Base-by-base conservation (phyloP, 2,329 filamentous ascomycete genomes). In the Aspergillus sp. region DNA sequence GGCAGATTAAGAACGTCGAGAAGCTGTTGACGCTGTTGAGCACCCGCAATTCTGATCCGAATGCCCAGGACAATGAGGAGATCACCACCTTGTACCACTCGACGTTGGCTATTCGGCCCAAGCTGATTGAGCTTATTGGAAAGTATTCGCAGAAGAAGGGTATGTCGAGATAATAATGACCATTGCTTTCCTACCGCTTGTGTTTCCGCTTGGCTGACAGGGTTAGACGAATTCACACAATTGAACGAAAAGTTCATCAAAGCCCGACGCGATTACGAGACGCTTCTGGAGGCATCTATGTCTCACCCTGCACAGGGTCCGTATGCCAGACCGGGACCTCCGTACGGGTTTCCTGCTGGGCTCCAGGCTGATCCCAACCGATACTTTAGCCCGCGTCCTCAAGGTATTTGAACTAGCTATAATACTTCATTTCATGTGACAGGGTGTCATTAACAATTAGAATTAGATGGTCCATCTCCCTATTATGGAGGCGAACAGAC, bases 221-320 rank as follows among this genome's bases (percentile, higher is more conserved):
- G 39, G 41, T 7, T 54, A 94, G 93, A 98, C 69, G 93, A 98
- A 67, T 97, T 98, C 63, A 96, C 93, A 2, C 91, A 97, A 65
- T 75, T 98, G 52, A 98, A 98, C 62, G 93, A 98, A 68, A 97
- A 97, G 72, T 98, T 98, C 68, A 97, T 98, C 76, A 98, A 98
- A 70, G 93, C 93, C 41, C 84, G 93, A 54, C 81, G 91, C 59
- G 93, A 98, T 69, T 98, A 98, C 65, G 93, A 98, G 70, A 83
- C 87, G 29, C 77, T 98, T n/a, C 75, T 98, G 19, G 93, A 98
- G 68, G 86, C 88, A 12, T 97, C 91, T 47, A 97, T 98, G 91
- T 83, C 90, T 1, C 91, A 96, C 57, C 86, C 90, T n/a, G 82
- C 86, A 44, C 85, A 87, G 60, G 81, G 84, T 41, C 81, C 77